phyloP scores from a whole-genome alignment of 2,329 filamentous ascomycete genomes.

The Colletotrichum abscissum region DNA sequence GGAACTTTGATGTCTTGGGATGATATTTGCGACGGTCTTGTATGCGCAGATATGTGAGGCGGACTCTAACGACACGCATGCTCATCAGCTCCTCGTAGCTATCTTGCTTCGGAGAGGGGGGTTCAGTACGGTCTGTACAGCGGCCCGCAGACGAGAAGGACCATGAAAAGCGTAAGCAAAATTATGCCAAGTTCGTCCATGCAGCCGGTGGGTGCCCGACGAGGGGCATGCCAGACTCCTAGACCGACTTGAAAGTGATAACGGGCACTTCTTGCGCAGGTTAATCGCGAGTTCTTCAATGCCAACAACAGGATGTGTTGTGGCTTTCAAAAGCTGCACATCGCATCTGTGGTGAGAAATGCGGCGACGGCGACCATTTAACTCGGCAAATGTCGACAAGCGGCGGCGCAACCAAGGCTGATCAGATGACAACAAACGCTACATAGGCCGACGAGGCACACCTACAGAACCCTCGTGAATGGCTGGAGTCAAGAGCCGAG shows the following conservation, averaged over 20 bases:
- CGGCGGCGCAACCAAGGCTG: not conserved
- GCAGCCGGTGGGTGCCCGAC: not conserved
- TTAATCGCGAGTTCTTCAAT: not conserved
- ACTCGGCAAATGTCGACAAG: not conserved
- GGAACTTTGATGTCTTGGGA: slow-evolving; percentile 25
- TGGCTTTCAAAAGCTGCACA: not conserved
- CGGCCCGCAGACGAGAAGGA: slow-evolving; percentile 22
- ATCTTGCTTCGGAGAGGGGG: not conserved
- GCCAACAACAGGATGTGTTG: not conserved
- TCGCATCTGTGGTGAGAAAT: not conserved
- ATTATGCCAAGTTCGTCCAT: slow-evolving; percentile 34
- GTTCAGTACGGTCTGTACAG: slow-evolving; percentile 28
- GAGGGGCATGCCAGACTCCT: slow-evolving; percentile 13
- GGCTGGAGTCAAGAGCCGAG: not conserved
- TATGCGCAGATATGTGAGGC: slow-evolving; percentile 10
- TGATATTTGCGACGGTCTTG: slow-evolving; percentile 35
- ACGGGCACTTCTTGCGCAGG: not conserved
- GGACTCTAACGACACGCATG: not conserved
- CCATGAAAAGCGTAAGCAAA: slow-evolving; percentile 26
- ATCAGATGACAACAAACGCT: not conserved
- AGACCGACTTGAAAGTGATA: not conserved
- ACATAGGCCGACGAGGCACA: not conserved
- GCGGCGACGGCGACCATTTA: not conserved
- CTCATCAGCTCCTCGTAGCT: slow-evolving; percentile 16
- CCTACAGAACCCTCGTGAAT: not conserved